Base-by-base conservation (phyloP, 495 filamentous ascomycete genomes). In the Terfezia boudieri region DNA sequence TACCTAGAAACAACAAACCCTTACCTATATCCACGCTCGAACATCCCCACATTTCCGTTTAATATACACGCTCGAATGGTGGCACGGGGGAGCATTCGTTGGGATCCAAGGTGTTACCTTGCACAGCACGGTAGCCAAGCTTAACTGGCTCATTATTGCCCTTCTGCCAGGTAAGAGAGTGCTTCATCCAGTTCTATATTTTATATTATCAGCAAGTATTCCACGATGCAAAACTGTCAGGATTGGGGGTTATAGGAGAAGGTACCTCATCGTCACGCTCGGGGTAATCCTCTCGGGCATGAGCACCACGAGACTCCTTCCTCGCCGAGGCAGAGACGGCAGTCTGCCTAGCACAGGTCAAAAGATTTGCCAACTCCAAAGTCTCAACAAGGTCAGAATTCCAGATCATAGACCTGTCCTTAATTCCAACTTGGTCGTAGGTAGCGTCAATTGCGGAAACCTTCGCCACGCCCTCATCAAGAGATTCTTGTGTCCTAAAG, bases 391-490 rank as follows among this genome's bases (percentile, higher is more conserved):
- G 76, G 63, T 96, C 89, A 38, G 83, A 85, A 78, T 96, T 96
- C 89, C 89, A 96, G 73, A 96, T 94, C 90, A 96, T 94, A 78
- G 84, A 88, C 65, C 89, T 82, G 68, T 96, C 89, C 76, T 92
- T 94, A 69, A 83, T 93, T 62, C 84, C 84, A 57, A 95, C 78
- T 66, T 94, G 76, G 55, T 68, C 66, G 71, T 83, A 96, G 58
- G 72, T 78, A 63, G 77, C 68, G 67, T 96, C 90, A 61, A 95
- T 81, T 57, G 82, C 75, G 61, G 70, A 76, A 61, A 96, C 83
- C 69, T 76, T 82, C 64, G 71, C 67, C 46, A 90, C 83, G 73
- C 89, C 89, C 66, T 90, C 83, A 57, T 93, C 86, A 58, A 84
- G 71, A 59, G 75, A 80, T 70, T 89, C 83, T 68, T 95, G 86